Evolutionary conservation across 192 early-diverging fungal genomes (phyloP), one percentile per base, ranked within the genome.

Genomic region (Coemansia sp.): DNA sequence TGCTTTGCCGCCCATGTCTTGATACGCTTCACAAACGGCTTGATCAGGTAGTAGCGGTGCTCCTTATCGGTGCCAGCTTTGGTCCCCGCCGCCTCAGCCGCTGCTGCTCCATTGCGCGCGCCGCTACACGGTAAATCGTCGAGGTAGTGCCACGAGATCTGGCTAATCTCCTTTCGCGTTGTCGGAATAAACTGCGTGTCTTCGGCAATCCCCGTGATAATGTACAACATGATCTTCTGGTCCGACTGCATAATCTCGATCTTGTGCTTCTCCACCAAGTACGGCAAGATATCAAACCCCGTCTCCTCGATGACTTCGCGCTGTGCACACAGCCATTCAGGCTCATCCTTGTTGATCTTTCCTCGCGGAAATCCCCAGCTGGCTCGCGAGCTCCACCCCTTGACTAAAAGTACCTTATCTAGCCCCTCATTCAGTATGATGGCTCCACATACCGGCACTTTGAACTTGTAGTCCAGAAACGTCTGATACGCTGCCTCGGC

Each of bases 341-440:
- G 87, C 77, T 99, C 97, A 72, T 93, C 94, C 79, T 98, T 91
- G 78, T 99, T 99, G 79, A 99, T 99, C 69, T 99, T 99, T 21
- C 97, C 97, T 34, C 95, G 95, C 29, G 97, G 96, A 70, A 98
- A 99, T n/a, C 95, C 95, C 97, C 97, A 99, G 44, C 90, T 90
- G 34, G 94, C 87, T 58, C 87, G 87, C 42, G 90, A 87, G 61
- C 90, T 91, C 94, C 94, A 98, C 17, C 96, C 97, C 71, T 94
- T 91, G 29, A 99, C 97, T 53, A 99, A 84, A 62, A 99, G 74
- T 64, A 89, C 90, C 72, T 74, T 77, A 74, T 94, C 90, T 63
- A 95, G 79, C 11, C 64, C 72, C 23, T 84, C 78, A 79, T 98
- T 99, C 63, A 99, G 67, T 38, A 99, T 90, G 64, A 99, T 96